Base-by-base conservation (phyloP, 176 grass and related monocot genomes). In the Cenchrus fungigraminus region DNA sequence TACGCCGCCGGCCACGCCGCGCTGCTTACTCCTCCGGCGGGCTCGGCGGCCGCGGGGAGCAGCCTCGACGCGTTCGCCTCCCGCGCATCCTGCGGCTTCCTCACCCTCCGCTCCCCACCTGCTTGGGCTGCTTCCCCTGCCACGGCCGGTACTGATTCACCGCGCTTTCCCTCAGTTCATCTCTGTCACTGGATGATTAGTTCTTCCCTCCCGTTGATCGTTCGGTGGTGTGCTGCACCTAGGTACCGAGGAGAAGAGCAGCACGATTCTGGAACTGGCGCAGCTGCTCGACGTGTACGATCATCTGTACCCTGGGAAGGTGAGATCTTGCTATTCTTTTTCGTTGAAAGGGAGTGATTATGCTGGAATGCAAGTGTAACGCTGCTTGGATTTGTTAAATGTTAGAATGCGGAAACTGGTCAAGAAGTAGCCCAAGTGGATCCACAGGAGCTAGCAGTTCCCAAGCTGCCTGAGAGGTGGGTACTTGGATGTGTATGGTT, bases 401-500 rank as follows among this genome's bases (percentile, higher is more conserved):
- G 28, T 60, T 83, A 94, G 89, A 87, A 90, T 84, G 80, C 17
- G 66, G 64, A 89, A 66, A 77, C 57, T 69, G 17, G 8, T 45
- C 68, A 81, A 57, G 45, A 67, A 52, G 63, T 42, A 83, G 63
- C 71, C 56, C 81, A 15, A 51, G 68, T 66, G 56, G 84, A 91
- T 89, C 83, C 50, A 32, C 75, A 84, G 81, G 57, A 94, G 32
- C 76, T 82, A 54, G 44, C 45, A 22, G 65, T 84, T 43, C 79
- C 90, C 54, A 95, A 85, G 88, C 76, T 99, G 59, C 90, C 91
- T n/a, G 85, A 96, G 81, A 99, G 91, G 97, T 96, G 22, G 40
- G 40, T 56, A 57, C 29, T 42, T 65, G 46, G 54, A 64, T 78
- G 56, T 58, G 54, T 91, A 64, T 68, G 66, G 3, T 43, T 34